Evolutionary conservation across 164 flowering plant genomes (phyloP).

Genomic region (Warburgia ugandensis): DNA sequence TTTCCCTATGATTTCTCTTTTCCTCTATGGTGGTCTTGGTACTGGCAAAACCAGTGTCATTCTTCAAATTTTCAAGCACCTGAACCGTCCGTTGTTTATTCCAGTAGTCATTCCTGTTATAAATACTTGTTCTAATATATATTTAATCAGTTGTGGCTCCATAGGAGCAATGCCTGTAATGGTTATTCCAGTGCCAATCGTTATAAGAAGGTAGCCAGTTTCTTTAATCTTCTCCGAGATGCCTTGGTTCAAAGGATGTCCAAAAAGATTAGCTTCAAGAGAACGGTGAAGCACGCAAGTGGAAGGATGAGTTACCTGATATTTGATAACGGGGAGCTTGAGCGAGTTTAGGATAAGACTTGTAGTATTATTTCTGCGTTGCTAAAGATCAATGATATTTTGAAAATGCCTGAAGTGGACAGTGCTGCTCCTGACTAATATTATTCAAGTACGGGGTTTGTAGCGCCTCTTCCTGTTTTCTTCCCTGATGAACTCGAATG

Average conservation of each 20-base stretch:
- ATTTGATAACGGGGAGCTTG: constrained; percentile 69
- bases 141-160: constrained; percentile 68
- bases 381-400: constrained; percentile 49
- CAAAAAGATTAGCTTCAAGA: constrained; percentile 27
- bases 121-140: constrained; percentile 73
- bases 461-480: constrained; percentile 55
- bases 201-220: constrained; percentile 83
- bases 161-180: constrained; percentile 42
- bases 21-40: constrained; percentile 68
- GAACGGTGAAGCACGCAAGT: constrained; percentile 16
- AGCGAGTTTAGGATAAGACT: constrained; percentile 79
- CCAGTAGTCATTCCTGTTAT: constrained; percentile 72
- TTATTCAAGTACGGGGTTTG: constrained; percentile 47
- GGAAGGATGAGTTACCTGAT: constrained; percentile 81
- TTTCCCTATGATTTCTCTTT: constrained; percentile 65
- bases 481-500: no score
- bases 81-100: constrained; percentile 73
- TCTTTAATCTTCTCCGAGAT: constrained; percentile 57
- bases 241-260: constrained; percentile 38
- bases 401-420: constrained; percentile 83
- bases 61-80: constrained; percentile 60
- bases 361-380: constrained; percentile 48
- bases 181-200: constrained; percentile 65
- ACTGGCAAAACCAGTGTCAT: constrained; percentile 76
- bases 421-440: constrained; percentile 59